Base-by-base conservation (phyloP, 768 basidiomycete species). In the Lanmaoa pseudosensibilis region DNA sequence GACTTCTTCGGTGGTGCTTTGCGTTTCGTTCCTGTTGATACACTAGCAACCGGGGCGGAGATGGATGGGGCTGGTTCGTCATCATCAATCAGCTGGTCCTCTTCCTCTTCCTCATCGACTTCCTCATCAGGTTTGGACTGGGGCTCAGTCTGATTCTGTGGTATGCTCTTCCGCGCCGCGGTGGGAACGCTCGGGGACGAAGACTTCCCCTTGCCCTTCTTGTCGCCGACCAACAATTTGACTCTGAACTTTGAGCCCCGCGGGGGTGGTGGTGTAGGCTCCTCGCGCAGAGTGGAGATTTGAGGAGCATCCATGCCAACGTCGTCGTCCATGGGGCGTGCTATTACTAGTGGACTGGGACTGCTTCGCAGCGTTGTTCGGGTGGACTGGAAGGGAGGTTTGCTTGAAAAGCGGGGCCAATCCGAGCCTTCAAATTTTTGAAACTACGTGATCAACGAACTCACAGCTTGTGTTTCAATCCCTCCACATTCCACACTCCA, bases 11-110 rank as follows among this genome's bases (percentile, higher is more conserved):
- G 68, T 36, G 80, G 71, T 38, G 77, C 68, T 69, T 81, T 85
- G 50, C 78, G 78, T 65, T 83, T 84, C 57, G 78, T 73, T 41
- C 75, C 64, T 33, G 82, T 75, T 43, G 69, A 60, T 33, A 61
- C 61, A 33, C 62, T 51, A 34, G 69, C 50, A 51, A 68, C 55
- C 18, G 69, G 61, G 2, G 65, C 63, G 56, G 72, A 68, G 57
- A 69, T 58, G 40, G 65, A 54, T 21, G 69, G 65, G 19, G 72
- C 51, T 21, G 62, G 65, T 49, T 66, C 78, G 43, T 78, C 86
- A 56, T 89, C 89, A 70, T 92, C 89, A 62, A 90, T 86, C 61
- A 91, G 81, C 63, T 90, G 84, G 74, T 92, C 89, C 73, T 90
- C 87, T 69, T 88, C 87, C 0, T 81, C 81, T 33, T 88, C 86